A percentile compares a stretch with the other conserved stretches of the same genome.
Conservation (phyloP, 805 yeast genomes). For the Schwanniomyces polymorphus region DNA sequence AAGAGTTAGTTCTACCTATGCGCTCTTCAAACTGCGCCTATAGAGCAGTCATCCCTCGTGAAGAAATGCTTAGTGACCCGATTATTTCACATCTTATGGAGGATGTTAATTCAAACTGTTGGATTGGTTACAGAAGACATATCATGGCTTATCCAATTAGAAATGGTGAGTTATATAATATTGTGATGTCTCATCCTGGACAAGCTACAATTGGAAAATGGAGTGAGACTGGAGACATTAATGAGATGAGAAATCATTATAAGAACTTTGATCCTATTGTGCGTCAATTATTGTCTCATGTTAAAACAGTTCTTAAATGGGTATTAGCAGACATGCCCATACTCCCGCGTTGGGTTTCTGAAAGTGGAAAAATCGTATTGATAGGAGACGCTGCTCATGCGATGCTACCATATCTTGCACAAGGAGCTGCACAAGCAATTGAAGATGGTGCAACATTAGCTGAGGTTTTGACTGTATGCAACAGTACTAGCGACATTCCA, state of each 20-base stretch:
- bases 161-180: conserved; percentile 23
- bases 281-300: conserved; percentile 14
- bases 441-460: conserved; percentile 32
- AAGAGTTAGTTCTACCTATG: conserved; percentile 18
- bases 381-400: conserved; percentile 38
- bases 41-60: conserved; percentile 19
- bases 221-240: conserved; percentile 14
- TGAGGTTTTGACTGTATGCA: conserved; percentile 13
- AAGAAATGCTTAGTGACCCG: conserved; percentile 13
- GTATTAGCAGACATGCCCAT: conserved; percentile 21
- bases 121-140: conserved; percentile 31
- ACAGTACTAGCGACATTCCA: conserved; percentile 10
- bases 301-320: conserved; percentile 22
- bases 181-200: conserved; percentile 30
- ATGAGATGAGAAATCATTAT: conserved; percentile 20
- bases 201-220: conserved; percentile 16
- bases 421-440: conserved; percentile 32
- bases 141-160: conserved; percentile 24
- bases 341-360: conserved; percentile 23
- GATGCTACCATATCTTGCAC: conserved; percentile 32
- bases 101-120: conserved; percentile 24
- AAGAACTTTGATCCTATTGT: conserved; percentile 27
- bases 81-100: conserved; percentile 13
- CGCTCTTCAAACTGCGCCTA: conserved; percentile 29
- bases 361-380: conserved; percentile 22